These are phyloP conservation scores for Lepidium africanum DNA, from an alignment of 345 rosid species.

Conservation along the genomic window DNA sequence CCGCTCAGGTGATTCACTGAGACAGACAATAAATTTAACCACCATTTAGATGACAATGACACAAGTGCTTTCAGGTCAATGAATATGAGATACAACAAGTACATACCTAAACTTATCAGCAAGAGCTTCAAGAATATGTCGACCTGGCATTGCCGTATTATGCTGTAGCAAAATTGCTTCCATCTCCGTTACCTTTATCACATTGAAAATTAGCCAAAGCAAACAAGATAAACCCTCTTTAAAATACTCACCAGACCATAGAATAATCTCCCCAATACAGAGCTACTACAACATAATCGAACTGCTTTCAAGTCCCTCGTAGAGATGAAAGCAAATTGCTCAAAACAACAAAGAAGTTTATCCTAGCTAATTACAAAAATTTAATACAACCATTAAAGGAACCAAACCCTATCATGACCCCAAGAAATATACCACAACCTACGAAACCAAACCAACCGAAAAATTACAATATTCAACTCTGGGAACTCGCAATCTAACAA, in stretches of 20 bases:
- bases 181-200: conserved; percentile 87
- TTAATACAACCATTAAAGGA: background rate
- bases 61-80: background rate
- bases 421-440: background rate
- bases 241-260: background rate
- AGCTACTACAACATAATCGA: background rate
- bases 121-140: conserved; percentile 65
- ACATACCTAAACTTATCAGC: conserved; percentile 88
- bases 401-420: conserved; percentile 12
- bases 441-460: background rate
- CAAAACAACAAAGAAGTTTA: background rate
- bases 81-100: background rate
- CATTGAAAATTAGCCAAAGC: conserved; percentile 1
- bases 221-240: conserved; percentile 2
- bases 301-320: background rate
- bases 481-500: background rate
- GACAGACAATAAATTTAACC: conserved; percentile 14
- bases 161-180: conserved; percentile 79
- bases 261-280: background rate
- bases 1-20: conserved; percentile 70
- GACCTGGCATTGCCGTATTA: conserved; percentile 64
- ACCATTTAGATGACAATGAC: conserved; percentile 7
- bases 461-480: background rate
- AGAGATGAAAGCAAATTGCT: background rate
- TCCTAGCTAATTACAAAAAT: background rate